A percentile compares a stretch with the other conserved stretches of the same genome.
These are phyloP conservation scores for Pseudogymnoascus sp. DNA, from an alignment of 2,329 filamentous ascomycete genomes.

Conservation along the genomic window DNA sequence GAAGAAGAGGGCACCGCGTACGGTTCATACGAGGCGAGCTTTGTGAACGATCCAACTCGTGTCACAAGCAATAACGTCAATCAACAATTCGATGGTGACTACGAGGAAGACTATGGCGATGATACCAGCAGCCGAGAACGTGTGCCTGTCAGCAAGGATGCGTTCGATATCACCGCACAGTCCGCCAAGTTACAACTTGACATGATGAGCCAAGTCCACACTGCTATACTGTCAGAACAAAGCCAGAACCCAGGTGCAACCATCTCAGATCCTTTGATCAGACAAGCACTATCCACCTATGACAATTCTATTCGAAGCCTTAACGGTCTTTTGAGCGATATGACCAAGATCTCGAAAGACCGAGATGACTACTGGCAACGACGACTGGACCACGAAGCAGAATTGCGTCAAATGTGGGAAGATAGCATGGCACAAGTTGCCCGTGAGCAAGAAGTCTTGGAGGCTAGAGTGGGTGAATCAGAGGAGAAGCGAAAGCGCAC, in stretches of 20 bases:
- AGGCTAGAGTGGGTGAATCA: constrained; percentile 78
- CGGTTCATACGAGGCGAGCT: constrained; percentile 48
- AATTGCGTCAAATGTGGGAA: constrained; percentile 94
- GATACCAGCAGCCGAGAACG: constrained; percentile 70
- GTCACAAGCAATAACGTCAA: constrained; percentile 19
- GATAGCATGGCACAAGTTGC: constrained; percentile 98
- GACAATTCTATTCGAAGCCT: constrained; percentile 84
- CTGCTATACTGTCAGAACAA: constrained; percentile 68
- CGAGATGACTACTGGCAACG: constrained; percentile 97
- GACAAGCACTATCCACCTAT: constrained; percentile 74
- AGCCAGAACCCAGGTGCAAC: constrained; percentile 58
- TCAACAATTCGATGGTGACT: constrained; percentile 43
- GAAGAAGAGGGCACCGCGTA: constrained; percentile 41
- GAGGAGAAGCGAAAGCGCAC: constrained; percentile 85
- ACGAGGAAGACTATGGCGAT: constrained; percentile 70
- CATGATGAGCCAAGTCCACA: constrained; percentile 74
- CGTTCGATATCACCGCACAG: constrained; percentile 93
- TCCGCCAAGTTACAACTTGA: constrained; percentile 90
- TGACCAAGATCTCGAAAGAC: constrained; percentile 86
- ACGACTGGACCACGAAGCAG: constrained; percentile 79
- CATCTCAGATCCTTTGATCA: constrained; percentile 67
- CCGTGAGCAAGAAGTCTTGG: constrained; percentile 83
- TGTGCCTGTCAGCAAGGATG: constrained; percentile 73
- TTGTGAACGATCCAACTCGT: constrained; percentile 31
- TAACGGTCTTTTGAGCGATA: constrained; percentile 72